A percentile compares a stretch with the other conserved stretches of the same genome.
Conservation (phyloP, 148 eudicot genomes). For the Dysphania ambrosioides region DNA sequence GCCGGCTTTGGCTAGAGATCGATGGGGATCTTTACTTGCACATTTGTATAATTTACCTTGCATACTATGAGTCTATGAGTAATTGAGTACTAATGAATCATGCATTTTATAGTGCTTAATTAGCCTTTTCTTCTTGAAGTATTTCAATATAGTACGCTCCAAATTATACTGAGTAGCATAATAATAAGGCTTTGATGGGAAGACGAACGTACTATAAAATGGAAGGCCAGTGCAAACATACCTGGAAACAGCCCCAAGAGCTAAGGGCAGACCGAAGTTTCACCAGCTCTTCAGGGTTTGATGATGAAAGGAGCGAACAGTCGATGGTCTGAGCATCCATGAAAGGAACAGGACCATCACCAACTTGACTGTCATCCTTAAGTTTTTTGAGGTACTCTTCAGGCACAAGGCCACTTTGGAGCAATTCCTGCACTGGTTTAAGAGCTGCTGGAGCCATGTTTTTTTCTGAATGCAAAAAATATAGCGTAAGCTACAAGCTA, state of each 20-base stretch:
- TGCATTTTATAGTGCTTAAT: too few relatives aligned
- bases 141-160: too few relatives aligned
- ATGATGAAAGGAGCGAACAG: not conserved
- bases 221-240: not conserved
- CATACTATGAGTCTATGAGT: too few relatives aligned
- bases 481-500: too few relatives aligned
- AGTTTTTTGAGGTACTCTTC: not conserved
- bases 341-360: not conserved
- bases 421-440: conserved; percentile 4
- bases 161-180: too few relatives aligned
- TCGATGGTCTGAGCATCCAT: conserved; percentile 19
- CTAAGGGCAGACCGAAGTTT: conserved; percentile 44
- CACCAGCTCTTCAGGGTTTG: conserved; percentile 23
- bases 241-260: conserved; percentile 35
- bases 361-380: not conserved
- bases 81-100: too few relatives aligned
- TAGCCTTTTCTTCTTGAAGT: too few relatives aligned
- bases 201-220: too few relatives aligned
- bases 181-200: too few relatives aligned
- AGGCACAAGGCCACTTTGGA: conserved; percentile 2
- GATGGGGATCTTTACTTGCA: too few relatives aligned
- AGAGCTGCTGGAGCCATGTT: conserved; percentile 1
- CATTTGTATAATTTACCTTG: too few relatives aligned
- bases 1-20: too few relatives aligned
- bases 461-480: not conserved